Evolutionary conservation across 306 rosid genomes (phyloP).

Genomic region (Lathyrus sativus): DNA sequence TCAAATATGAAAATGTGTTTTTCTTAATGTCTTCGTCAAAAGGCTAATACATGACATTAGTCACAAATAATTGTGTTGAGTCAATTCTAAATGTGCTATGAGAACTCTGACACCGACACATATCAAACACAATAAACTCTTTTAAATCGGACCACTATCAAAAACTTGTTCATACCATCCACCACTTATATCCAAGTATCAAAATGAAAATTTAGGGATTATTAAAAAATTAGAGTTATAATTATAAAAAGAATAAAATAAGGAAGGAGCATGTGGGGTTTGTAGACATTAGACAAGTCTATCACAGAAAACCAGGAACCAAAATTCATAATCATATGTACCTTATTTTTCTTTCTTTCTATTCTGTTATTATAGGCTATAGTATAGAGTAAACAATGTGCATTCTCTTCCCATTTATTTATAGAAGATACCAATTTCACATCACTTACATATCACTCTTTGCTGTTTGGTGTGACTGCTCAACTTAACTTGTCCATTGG

Average conservation of each 20-base stretch:
- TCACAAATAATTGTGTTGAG: too few relatives aligned
- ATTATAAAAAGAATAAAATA: conserved; percentile 15
- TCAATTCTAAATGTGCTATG: too few relatives aligned
- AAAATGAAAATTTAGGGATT: too few relatives aligned
- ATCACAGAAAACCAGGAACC: conserved; percentile 81
- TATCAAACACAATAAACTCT: too few relatives aligned
- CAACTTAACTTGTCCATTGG: conserved; percentile 41
- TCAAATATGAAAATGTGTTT: too few relatives aligned
- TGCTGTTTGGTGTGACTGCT: conserved; percentile 54
- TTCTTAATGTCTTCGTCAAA: too few relatives aligned
- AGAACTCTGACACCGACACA: too few relatives aligned
- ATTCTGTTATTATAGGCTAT: conserved; percentile 14
- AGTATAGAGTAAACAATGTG: conserved; percentile 39
- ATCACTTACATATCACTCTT: conserved; percentile 37
- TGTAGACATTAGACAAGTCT: conserved; percentile 39
- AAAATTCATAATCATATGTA: conserved; percentile 36
- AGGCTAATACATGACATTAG: too few relatives aligned
- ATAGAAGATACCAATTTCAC: conserved; percentile 39
- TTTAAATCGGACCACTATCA: too few relatives aligned
- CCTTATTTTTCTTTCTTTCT: conserved; percentile 38
- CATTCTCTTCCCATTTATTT: conserved; percentile 36
- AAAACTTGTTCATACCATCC: too few relatives aligned
- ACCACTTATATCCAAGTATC: too few relatives aligned
- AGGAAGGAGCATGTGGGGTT: conserved; percentile 66
- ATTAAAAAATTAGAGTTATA: too few relatives aligned